Percentiles rank a stretch among this genome's conserved stretches.
Evolutionary conservation across 2,329 filamentous ascomycete species (phyloP).

Genomic region (Colletotrichum theobromicola): DNA sequence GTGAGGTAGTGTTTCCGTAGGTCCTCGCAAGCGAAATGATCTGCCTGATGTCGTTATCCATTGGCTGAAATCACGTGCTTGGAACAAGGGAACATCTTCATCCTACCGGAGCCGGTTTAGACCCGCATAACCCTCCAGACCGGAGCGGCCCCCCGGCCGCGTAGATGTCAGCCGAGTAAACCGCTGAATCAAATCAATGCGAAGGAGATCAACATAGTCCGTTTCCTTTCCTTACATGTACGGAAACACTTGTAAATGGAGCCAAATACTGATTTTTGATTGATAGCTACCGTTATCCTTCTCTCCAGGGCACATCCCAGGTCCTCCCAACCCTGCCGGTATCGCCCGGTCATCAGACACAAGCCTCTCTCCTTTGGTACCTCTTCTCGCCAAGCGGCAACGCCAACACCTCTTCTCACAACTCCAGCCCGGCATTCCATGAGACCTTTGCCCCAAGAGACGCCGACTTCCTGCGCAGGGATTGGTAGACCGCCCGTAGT

Average conservation of each 20-base stretch:
- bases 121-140: not conserved
- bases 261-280: not conserved
- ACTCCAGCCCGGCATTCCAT: not conserved
- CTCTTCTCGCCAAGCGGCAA: not conserved
- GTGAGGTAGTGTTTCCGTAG: too few species aligned
- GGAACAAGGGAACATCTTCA: not conserved
- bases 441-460: not conserved
- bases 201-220: not conserved
- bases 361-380: not conserved
- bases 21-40: too few species aligned
- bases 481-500: not conserved
- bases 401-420: not conserved
- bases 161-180: not conserved
- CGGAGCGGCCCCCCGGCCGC: not conserved
- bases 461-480: slow-evolving; percentile 1
- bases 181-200: not conserved
- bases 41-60: too few species aligned
- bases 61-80: too few species aligned
- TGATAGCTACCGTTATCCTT: not conserved
- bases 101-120: not conserved
- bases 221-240: not conserved
- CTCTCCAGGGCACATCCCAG: not conserved
- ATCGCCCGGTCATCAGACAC: not conserved
- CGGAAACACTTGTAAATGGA: not conserved
- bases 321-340: not conserved